A percentile compares a stretch with the other conserved stretches of the same genome.
Conservation (phyloP, 2,329 filamentous ascomycete genomes). For the Xenoacremonium recifei region DNA sequence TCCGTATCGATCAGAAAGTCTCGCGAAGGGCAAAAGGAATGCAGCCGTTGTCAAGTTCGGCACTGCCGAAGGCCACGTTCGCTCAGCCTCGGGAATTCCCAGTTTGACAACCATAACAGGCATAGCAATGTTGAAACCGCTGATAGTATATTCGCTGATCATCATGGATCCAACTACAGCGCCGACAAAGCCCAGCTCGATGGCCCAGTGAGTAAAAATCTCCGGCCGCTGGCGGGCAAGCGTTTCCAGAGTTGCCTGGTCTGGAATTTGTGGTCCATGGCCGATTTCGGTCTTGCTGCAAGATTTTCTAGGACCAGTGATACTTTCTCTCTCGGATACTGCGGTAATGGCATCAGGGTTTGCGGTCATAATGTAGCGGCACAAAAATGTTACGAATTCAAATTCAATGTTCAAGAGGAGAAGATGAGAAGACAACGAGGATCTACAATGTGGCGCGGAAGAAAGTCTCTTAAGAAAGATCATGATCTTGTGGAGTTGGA, state of each 20-base stretch:
- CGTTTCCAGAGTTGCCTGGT: constrained; percentile 48
- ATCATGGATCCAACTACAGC: constrained; percentile 63
- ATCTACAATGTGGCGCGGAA: no score
- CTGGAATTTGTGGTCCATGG: no score
- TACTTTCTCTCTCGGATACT: no score
- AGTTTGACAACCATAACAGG: constrained; percentile 63
- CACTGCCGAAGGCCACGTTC: constrained; percentile 64
- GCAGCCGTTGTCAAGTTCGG: constrained; percentile 57
- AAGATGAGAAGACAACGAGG: no score
- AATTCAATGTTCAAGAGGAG: no score
- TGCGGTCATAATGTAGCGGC: no score
- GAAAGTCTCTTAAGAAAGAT: no score
- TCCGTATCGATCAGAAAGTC: constrained; percentile 60
- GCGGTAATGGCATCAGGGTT: no score
- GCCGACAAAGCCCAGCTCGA: constrained; percentile 63
- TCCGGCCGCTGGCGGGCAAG: constrained; percentile 62
- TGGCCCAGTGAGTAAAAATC: constrained; percentile 48
- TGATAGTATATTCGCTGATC: constrained; percentile 71
- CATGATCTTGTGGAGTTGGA: no score
- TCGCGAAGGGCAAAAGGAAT: constrained; percentile 62
- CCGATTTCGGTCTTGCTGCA: no score
- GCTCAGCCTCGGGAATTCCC: constrained; percentile 58
- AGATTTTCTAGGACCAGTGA: no score
- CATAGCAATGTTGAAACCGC: constrained; percentile 72
- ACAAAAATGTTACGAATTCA: no score